Evolutionary conservation across 768 basidiomycete genomes (phyloP), one percentile per base, ranked within the genome.

Genomic region (Clavulina sp.): DNA sequence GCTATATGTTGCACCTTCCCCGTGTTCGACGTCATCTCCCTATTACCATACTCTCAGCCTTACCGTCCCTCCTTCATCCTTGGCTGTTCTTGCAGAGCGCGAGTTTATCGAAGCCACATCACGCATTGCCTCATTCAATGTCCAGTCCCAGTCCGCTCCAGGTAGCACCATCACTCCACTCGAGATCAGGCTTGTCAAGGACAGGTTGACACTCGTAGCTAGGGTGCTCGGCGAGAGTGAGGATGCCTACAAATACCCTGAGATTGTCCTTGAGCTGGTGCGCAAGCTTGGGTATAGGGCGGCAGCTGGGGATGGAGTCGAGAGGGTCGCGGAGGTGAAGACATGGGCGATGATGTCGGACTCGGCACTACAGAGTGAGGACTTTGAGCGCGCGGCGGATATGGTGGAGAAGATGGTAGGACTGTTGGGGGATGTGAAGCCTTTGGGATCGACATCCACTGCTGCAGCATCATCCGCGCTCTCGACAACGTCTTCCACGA

Each of bases 81-180:
- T 77, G 18, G 70, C 69, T 0, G 70, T 92, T 51, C 57, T 64
- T 13, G 70, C 68, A 53, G 88, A 96, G 62, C 81, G 80, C 52
- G 83, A 88, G 51, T 99, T 96, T 65, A 95, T 99, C 56, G 92
- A 97, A 68, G 95, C 95, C 1, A 99, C 95, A 1, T 93, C 89
- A 24, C 81, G 87, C 2, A 79, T 99, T 7, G 78, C 81, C n/a
- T 88, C 93, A 3, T 99, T 87, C 71, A 84, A 86, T 53, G 73
- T 93, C 54, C 71, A 71, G 62, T 79, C 87, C 23, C 72, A 77
- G 4, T n/a, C n/a, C n/a, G n/a, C n/a, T n/a, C 75, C 79, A 5
- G 81, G 85, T 43, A 75, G 81, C 40, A 74, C 79, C 4, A 79
- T 97, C 49, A 76, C 88, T 5, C 93, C 93, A 0, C 77, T 95